These are phyloP conservation scores for Debaryomyces psychrophilus DNA, from an alignment of 1,139 yeast genomes.

Conservation along the genomic window DNA sequence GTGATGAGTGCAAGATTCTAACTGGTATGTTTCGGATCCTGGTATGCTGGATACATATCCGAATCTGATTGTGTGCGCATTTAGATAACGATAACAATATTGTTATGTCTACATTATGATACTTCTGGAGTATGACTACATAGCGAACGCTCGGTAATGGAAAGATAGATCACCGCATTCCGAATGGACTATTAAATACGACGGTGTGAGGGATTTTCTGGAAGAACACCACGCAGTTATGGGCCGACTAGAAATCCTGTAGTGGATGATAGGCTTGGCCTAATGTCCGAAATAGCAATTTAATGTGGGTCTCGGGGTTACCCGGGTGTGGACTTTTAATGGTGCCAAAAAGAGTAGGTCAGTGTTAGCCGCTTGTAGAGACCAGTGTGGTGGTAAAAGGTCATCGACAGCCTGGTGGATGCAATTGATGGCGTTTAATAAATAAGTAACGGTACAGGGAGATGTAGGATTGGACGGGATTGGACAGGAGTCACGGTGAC, in stretches of 20 bases:
- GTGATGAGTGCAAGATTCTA: not conserved
- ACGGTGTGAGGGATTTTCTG: not conserved
- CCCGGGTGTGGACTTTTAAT: not conserved
- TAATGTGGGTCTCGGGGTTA: not conserved
- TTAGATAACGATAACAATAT: conserved; percentile 7
- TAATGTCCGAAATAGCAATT: conserved; percentile 4
- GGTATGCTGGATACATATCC: conserved; percentile 3
- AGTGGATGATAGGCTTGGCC: not conserved
- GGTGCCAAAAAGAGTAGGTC: not conserved
- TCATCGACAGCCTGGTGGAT: not conserved
- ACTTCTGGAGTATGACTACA: not conserved
- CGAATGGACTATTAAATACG: no score
- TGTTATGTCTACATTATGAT: not conserved
- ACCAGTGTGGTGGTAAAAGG: not conserved
- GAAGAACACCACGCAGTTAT: not conserved
- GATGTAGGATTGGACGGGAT: not conserved
- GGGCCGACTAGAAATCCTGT: not conserved
- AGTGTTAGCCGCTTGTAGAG: not conserved
- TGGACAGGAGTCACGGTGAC: not conserved
- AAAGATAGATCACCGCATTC: no score
- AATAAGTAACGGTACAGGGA: not conserved
- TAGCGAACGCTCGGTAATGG: not conserved
- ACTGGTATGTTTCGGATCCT: not conserved
- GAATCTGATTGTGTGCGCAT: conserved; percentile 5
- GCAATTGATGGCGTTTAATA: not conserved